Evolutionary conservation across 768 basidiomycete genomes (phyloP).

Genomic region (Leccinum barrowsii): DNA sequence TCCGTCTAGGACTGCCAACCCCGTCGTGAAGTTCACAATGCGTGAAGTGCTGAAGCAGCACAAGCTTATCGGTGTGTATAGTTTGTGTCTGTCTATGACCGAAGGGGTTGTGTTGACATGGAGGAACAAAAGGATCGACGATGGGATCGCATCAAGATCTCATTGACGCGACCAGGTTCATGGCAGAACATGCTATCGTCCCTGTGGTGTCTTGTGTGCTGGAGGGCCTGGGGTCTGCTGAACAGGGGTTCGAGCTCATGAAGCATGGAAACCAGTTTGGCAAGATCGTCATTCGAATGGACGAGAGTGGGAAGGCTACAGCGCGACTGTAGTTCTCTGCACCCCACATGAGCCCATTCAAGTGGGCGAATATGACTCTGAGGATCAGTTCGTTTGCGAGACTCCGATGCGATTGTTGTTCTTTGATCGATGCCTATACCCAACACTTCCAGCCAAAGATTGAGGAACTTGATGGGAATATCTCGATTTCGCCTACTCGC

Average conservation of each 20-base stretch:
- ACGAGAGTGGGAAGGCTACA: constrained; percentile 18
- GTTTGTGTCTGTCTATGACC: neutral
- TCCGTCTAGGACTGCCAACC: constrained; percentile 16
- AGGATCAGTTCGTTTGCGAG: neutral
- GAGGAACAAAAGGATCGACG: constrained; percentile 57
- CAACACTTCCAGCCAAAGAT: too few relatives aligned
- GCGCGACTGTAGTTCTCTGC: constrained; percentile 22
- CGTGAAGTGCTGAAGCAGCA: constrained; percentile 73
- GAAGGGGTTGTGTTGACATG: constrained; percentile 11
- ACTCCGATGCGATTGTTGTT: neutral
- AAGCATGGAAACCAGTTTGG: constrained; percentile 64
- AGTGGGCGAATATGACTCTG: neutral
- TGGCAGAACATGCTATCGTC: constrained; percentile 60
- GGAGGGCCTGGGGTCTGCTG: constrained; percentile 58
- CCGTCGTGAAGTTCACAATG: constrained; percentile 68
- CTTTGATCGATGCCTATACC: neutral
- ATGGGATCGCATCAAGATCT: constrained; percentile 82
- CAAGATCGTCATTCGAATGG: constrained; percentile 63
- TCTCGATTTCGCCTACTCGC: too few relatives aligned
- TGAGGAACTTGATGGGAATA: too few relatives aligned
- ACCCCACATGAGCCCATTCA: neutral
- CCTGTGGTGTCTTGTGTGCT: constrained; percentile 71
- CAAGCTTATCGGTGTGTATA: constrained; percentile 60
- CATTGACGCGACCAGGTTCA: constrained; percentile 65
- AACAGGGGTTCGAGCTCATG: constrained; percentile 70